Evolutionary conservation across 2,329 filamentous ascomycete species (phyloP).

Genomic region (Talaromyces sp.): DNA sequence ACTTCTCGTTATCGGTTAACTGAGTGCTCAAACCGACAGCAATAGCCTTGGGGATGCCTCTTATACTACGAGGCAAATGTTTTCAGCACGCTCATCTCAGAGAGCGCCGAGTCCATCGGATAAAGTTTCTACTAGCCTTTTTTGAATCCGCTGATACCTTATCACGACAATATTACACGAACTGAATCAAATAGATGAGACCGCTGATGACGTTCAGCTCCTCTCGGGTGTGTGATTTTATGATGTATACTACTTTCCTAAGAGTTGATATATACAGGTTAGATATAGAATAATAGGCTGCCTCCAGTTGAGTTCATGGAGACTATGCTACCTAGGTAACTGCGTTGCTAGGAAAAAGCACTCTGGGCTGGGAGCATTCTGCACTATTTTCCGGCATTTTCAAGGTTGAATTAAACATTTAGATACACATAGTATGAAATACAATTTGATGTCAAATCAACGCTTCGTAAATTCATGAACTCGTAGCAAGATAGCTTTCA

Average conservation of each 20-base stretch:
- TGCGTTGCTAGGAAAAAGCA: too few species aligned
- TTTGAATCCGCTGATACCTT: neutral
- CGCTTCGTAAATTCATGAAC: neutral
- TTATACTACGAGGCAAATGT: neutral
- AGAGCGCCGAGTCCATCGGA: neutral
- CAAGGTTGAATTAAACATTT: neutral
- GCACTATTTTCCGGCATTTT: too few species aligned
- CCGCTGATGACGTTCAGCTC: neutral
- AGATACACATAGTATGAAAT: neutral
- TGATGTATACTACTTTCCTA: neutral
- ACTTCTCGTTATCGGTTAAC: neutral
- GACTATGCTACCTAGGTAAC: too few species aligned
- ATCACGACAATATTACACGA: neutral
- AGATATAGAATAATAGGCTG: neutral
- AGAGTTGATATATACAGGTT: neutral
- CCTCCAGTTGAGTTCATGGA: too few species aligned
- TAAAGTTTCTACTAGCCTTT: neutral
- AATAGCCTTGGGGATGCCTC: neutral
- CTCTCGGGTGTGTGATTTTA: neutral
- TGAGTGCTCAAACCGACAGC: neutral
- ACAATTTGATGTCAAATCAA: neutral
- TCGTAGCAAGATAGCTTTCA: neutral
- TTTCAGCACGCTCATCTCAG: neutral
- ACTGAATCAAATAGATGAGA: neutral
- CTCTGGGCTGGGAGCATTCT: too few species aligned